Evolutionary conservation across 139 green algal species (phyloP).

Genomic region (Dunaliella sp.): DNA sequence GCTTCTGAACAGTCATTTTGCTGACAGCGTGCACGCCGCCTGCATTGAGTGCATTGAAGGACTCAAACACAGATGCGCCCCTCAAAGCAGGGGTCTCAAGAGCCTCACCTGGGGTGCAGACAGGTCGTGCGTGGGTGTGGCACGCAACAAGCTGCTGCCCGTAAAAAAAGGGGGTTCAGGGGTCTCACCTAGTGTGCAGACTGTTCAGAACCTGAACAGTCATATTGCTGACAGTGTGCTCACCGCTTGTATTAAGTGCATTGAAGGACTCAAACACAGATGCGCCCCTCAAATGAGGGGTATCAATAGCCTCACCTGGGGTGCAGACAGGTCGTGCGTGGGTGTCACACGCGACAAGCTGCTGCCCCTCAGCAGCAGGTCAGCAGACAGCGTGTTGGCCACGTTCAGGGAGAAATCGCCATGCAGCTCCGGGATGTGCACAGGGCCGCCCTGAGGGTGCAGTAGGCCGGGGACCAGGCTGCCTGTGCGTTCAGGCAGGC

Average conservation of each 20-base stretch:
- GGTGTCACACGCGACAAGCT: conserved; percentile 49
- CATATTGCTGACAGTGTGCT: too few relatives aligned
- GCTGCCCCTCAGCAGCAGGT: conserved; percentile 49
- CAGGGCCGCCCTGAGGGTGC: neutral
- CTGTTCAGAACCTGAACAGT: too few relatives aligned
- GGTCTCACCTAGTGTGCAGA: too few relatives aligned
- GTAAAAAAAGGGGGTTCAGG: too few relatives aligned
- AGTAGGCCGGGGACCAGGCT: neutral
- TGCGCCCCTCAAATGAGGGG: too few relatives aligned
- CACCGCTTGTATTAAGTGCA: too few relatives aligned
- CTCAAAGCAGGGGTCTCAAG: too few relatives aligned
- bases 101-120: conserved; percentile 69
- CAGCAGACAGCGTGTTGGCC: conserved; percentile 66
- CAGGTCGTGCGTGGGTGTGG: conserved; percentile 77
- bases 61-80: too few relatives aligned
- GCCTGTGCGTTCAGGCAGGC: neutral
- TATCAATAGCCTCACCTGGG: conserved; percentile 66
- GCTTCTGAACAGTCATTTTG: too few relatives aligned
- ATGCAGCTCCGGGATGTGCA: conserved; percentile 6
- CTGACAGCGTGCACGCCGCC: too few relatives aligned
- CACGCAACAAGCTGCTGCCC: conserved; percentile 14
- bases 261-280: too few relatives aligned
- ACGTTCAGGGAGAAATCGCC: conserved; percentile 87
- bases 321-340: conserved; percentile 79
- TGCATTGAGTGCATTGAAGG: too few relatives aligned